Percentiles rank a stretch among this genome's conserved stretches.
These are phyloP conservation scores for Vigna nakashimae DNA, from an alignment of 306 rosid species.

Conservation along the genomic window DNA sequence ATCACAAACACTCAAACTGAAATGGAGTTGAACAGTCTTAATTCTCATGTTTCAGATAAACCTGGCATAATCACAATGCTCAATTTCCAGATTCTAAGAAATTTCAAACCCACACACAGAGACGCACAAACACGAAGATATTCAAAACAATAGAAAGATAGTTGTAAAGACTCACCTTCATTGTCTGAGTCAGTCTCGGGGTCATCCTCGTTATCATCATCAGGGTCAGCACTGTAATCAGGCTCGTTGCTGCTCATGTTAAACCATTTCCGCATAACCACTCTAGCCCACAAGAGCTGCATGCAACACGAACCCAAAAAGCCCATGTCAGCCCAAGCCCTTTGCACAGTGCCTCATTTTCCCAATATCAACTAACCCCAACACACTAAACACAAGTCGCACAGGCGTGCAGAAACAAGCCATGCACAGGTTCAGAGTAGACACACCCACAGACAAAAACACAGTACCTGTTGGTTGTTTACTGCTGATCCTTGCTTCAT, in stretches of 20 bases:
- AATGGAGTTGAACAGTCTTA: slow-evolving; percentile 17
- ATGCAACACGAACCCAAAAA: slow-evolving; percentile 62
- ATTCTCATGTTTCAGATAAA: slow-evolving; percentile 12
- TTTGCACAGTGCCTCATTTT: slow-evolving; percentile 55
- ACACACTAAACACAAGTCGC: slow-evolving; percentile 3
- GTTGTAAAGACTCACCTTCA: slow-evolving; percentile 50
- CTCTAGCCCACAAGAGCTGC: slow-evolving; percentile 82
- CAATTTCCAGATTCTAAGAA: background rate
- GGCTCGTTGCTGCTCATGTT: slow-evolving; percentile 64
- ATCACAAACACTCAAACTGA: slow-evolving; percentile 27
- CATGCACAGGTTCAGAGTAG: slow-evolving; percentile 13
- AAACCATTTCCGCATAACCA: slow-evolving; percentile 85
- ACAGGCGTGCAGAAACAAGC: slow-evolving; percentile 15
- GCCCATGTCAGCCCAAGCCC: slow-evolving; percentile 57
- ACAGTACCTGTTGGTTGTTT: slow-evolving; percentile 61
- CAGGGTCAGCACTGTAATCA: slow-evolving; percentile 76
- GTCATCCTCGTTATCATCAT: slow-evolving; percentile 51
- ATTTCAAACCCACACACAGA: background rate
- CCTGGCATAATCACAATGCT: slow-evolving; percentile 8
- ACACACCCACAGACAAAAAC: slow-evolving; percentile 6
- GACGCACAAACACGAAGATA: background rate
- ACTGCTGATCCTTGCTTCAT: slow-evolving; percentile 66
- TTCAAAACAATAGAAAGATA: background rate
- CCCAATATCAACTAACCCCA: slow-evolving; percentile 39
- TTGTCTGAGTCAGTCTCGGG: slow-evolving; percentile 59